These are phyloP conservation scores for Naematelia encephala DNA, from an alignment of 768 basidiomycete species.

Conservation along the genomic window DNA sequence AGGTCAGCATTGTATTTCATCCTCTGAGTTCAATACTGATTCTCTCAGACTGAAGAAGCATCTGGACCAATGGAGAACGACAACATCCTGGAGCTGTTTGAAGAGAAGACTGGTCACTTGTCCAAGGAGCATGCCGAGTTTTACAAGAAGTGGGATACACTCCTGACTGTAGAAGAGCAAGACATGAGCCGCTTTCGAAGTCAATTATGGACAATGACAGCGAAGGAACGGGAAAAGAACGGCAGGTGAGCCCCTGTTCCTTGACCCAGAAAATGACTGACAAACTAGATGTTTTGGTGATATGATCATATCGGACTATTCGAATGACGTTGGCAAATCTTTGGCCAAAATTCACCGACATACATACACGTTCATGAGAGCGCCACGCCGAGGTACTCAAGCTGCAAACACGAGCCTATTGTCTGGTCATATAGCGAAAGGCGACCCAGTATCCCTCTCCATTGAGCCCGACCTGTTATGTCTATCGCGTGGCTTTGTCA, in stretches of 20 bases:
- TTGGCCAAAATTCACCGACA: constrained; percentile 69
- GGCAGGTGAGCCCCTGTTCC: constrained; percentile 57
- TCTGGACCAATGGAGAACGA: constrained; percentile 57
- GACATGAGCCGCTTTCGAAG: constrained; percentile 78
- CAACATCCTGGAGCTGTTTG: constrained; percentile 60
- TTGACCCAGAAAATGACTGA: neutral
- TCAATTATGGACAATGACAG: constrained; percentile 90
- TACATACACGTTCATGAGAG: constrained; percentile 66
- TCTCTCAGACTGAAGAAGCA: constrained; percentile 1
- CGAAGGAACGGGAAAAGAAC: constrained; percentile 68
- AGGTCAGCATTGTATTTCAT: constrained; percentile 54
- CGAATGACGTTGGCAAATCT: constrained; percentile 50
- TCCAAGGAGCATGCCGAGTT: constrained; percentile 66
- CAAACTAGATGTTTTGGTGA: constrained; percentile 63
- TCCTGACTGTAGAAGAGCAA: constrained; percentile 81
- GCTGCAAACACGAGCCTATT: constrained; percentile 55
- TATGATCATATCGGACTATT: constrained; percentile 64
- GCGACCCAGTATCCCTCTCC: constrained; percentile 82
- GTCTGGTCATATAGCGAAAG: constrained; percentile 70
- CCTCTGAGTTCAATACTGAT: neutral
- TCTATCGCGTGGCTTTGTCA: constrained; percentile 75
- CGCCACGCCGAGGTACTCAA: constrained; percentile 14
- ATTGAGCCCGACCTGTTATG: constrained; percentile 83
- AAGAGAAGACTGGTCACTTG: constrained; percentile 75
- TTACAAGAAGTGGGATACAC: constrained; percentile 84